A percentile compares a stretch with the other conserved stretches of the same genome.
phyloP scores from a whole-genome alignment of 805 yeast species.

The Candida ficus region DNA sequence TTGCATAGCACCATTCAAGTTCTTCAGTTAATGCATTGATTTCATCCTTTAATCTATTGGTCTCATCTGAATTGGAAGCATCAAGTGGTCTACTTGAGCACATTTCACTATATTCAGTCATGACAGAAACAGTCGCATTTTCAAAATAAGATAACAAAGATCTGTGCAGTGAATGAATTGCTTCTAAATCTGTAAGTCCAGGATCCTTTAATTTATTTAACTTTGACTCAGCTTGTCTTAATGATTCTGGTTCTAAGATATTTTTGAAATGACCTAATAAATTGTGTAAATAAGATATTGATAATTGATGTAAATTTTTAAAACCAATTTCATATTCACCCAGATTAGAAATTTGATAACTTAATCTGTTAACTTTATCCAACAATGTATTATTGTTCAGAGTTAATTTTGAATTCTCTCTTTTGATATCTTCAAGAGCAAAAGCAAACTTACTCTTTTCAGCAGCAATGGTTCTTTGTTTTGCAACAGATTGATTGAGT shows the following conservation, averaged over 20 bases:
- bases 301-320: conserved; percentile 35
- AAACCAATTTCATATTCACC: conserved; percentile 36
- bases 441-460: conserved; percentile 40
- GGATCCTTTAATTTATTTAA: conserved; percentile 36
- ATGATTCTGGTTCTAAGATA: conserved; percentile 53
- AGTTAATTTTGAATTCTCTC: conserved; percentile 34
- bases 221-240: conserved; percentile 52
- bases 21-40: conserved; percentile 15
- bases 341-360: conserved; percentile 21
- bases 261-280: conserved; percentile 46
- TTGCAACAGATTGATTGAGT: conserved; percentile 36
- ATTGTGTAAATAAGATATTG: conserved; percentile 43
- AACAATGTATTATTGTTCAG: conserved; percentile 33
- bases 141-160: conserved; percentile 50
- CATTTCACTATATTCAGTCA: conserved; percentile 45
- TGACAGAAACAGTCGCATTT: conserved; percentile 55
- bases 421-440: conserved; percentile 32
- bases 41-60: conserved; percentile 9
- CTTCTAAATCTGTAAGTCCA: conserved; percentile 19
- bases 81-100: conserved; percentile 11
- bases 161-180: conserved; percentile 30
- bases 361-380: conserved; percentile 32
- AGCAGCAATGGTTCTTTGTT: conserved; percentile 37
- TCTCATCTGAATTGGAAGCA: conserved; percentile 1
- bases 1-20: conserved; percentile 16